phyloP scores from a whole-genome alignment of 768 basidiomycete genomes.

The Trametes gibbosa region DNA sequence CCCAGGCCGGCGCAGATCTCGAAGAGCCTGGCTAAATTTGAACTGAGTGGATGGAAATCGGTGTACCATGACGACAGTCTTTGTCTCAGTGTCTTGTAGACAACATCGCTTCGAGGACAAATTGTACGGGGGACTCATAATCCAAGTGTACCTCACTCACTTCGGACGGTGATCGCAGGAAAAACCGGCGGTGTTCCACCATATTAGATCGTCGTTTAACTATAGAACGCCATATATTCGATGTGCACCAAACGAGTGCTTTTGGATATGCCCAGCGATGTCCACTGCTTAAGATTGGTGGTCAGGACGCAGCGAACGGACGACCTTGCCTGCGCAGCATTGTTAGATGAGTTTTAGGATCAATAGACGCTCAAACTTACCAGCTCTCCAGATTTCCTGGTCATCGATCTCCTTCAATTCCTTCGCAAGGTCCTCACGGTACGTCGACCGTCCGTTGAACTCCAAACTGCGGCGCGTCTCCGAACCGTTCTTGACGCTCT shows the following conservation, averaged over 20 bases:
- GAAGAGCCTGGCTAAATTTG: too few species aligned
- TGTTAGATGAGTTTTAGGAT: background rate
- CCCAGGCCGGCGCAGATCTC: too few species aligned
- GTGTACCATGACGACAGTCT: too few species aligned
- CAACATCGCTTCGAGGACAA: too few species aligned
- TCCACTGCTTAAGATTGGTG: constrained; percentile 50
- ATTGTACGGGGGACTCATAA: too few species aligned
- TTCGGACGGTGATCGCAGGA: background rate
- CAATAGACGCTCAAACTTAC: constrained; percentile 35
- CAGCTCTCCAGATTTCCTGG: constrained; percentile 99
- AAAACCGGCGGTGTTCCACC: background rate
- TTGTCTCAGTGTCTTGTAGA: too few species aligned
- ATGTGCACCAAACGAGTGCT: constrained; percentile 21
- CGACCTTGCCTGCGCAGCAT: constrained; percentile 65
- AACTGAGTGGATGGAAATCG: too few species aligned
- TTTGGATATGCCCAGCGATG: constrained; percentile 18
- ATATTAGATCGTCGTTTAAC: constrained; percentile 14
- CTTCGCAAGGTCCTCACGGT: constrained; percentile 88
- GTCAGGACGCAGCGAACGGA: constrained; percentile 85
- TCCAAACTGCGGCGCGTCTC: constrained; percentile 97
- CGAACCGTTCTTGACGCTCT: constrained; percentile 91
- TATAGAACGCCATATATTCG: constrained; percentile 13
- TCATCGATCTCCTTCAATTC: constrained; percentile 94
- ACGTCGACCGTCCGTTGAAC: constrained; percentile 90
- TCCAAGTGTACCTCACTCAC: background rate